These are phyloP conservation scores for Trichomonascaceae sp. DNA, from an alignment of 1,139 yeast species.

Conservation along the genomic window DNA sequence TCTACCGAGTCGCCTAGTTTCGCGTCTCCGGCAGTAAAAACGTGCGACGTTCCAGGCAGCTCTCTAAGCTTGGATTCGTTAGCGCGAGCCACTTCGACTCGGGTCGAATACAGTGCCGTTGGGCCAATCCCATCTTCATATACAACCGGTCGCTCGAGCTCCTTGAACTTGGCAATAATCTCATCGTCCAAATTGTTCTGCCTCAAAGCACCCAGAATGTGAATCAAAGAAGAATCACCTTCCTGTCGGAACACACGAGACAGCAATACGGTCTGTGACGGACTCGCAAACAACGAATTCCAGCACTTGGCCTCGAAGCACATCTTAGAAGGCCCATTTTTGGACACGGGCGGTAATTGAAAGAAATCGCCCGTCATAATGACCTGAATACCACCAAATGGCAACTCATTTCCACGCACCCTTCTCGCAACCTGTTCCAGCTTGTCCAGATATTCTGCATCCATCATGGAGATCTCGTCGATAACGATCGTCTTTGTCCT, in stretches of 20 bases:
- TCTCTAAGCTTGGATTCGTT: conserved; percentile 41
- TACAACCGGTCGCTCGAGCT: conserved; percentile 38
- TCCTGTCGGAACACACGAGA: conserved; percentile 82
- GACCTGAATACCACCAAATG: conserved; percentile 73
- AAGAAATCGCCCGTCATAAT: conserved; percentile 74
- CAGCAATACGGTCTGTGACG: conserved; percentile 47
- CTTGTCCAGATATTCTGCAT: conserved; percentile 51
- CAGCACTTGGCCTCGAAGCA: conserved; percentile 75
- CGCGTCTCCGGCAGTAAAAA: conserved; percentile 38
- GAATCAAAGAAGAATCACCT: conserved; percentile 60
- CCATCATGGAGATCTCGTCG: conserved; percentile 80
- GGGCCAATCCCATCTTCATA: conserved; percentile 71
- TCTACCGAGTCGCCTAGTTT: background rate
- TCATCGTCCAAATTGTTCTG: conserved; percentile 43
- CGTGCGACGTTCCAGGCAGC: conserved; percentile 29
- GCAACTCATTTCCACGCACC: conserved; percentile 20
- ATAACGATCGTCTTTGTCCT: conserved; percentile 49
- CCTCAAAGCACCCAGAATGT: conserved; percentile 64
- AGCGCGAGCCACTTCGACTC: conserved; percentile 61
- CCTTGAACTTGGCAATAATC: conserved; percentile 33
- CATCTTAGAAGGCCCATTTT: conserved; percentile 26
- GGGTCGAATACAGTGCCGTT: conserved; percentile 64
- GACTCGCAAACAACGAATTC: conserved; percentile 22
- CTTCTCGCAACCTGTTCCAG: conserved; percentile 46
- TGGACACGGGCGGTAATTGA: conserved; percentile 70